A percentile compares a stretch with the other conserved stretches of the same genome.
These are phyloP conservation scores for Epichloe bromicola DNA, from an alignment of 2,329 filamentous ascomycete species.

Conservation along the genomic window DNA sequence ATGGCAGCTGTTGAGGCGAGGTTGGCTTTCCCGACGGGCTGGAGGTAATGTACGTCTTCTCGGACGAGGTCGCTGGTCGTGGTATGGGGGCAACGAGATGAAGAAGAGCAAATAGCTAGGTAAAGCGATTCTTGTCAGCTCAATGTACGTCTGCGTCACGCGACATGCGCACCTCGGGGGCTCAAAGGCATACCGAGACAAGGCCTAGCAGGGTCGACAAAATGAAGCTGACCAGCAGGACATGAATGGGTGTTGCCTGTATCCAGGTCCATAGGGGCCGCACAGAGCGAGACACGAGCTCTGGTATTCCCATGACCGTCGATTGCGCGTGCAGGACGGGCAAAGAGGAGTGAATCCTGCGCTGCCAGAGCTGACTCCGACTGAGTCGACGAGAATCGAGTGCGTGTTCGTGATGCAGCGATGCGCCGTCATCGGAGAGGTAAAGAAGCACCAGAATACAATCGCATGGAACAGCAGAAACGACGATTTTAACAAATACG, in stretches of 20 bases:
- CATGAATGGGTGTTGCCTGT: conserved; percentile 25
- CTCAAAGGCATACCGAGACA: conserved; percentile 20
- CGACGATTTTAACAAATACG: not conserved
- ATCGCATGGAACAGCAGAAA: not conserved
- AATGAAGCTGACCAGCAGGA: conserved; percentile 24
- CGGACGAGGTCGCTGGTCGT: conserved; percentile 57
- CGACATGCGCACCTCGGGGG: no score
- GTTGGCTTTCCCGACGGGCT: conserved; percentile 36
- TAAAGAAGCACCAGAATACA: not conserved
- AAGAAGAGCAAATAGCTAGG: conserved; percentile 49
- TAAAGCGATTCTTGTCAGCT: conserved; percentile 5
- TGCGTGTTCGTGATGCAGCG: not conserved
- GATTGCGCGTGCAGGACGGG: not conserved
- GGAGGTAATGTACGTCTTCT: conserved; percentile 76
- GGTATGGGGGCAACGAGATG: conserved; percentile 70
- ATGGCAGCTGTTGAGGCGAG: conserved; percentile 48
- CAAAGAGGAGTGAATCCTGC: not conserved
- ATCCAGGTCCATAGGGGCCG: conserved; percentile 22
- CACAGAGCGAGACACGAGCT: conserved; percentile 22
- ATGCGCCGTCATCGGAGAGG: not conserved
- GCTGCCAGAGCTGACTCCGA: not conserved
- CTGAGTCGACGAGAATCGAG: not conserved
- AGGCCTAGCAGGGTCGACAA: conserved; percentile 22
- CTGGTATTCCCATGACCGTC: conserved; percentile 10
- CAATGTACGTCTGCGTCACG: not conserved